Conservation (phyloP, 495 filamentous ascomycete species). For the Staphylotrichum tortipilum region DNA sequence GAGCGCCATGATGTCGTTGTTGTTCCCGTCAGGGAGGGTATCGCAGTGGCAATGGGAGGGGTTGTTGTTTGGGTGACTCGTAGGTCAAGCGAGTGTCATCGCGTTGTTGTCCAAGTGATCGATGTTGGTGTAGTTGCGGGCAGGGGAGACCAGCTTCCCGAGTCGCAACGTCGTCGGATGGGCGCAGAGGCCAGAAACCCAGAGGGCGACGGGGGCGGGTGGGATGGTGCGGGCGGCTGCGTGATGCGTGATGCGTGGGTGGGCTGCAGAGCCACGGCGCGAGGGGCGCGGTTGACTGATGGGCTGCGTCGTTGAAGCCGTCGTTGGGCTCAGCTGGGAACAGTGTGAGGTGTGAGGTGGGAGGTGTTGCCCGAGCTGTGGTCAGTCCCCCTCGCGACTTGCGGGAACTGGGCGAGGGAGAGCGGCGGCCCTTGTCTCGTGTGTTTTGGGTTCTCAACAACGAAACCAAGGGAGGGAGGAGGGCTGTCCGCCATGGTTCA, state of each 20-base stretch:
- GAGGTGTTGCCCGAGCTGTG: neutral
- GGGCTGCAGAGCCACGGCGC: no score
- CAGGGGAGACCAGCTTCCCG: neutral
- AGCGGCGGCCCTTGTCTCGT: neutral
- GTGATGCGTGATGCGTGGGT: no score
- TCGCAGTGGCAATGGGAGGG: no score
- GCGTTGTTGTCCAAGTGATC: neutral
- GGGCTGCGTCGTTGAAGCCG: no score
- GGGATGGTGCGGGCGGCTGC: neutral
- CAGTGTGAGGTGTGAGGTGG: no score
- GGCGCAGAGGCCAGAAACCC: neutral
- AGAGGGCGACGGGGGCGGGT: no score
- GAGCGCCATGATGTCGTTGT: conserved; percentile 61
- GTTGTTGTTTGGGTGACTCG: neutral
- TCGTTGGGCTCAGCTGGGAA: no score
- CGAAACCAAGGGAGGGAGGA: neutral
- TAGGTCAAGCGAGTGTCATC: neutral
- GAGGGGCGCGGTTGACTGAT: neutral
- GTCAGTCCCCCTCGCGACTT: no score
- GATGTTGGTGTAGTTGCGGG: neutral
- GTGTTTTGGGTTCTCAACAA: neutral
- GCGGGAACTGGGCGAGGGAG: neutral
- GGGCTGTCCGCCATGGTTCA: neutral
- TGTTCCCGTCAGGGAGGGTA: neutral
- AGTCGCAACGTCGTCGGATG: neutral